Percentiles rank a stretch among this genome's conserved stretches.
Evolutionary conservation across 169 alveolate genomes (phyloP).

Genomic region (Nephromyces sp.): DNA sequence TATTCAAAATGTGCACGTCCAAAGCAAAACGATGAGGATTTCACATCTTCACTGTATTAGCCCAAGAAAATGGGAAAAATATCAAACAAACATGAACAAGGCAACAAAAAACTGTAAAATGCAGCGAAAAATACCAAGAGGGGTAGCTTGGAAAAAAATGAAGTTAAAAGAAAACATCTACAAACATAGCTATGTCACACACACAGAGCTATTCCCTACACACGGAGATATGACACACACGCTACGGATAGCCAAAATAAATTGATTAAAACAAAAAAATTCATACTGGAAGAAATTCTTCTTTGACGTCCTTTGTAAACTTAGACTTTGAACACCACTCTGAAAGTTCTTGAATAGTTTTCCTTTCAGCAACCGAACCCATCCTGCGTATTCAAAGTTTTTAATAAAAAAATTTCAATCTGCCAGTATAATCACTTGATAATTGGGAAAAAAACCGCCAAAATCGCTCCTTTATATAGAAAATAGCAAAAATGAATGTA

Average conservation of each 20-base stretch:
- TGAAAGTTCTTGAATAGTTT: not conserved
- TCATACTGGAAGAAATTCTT: not conserved
- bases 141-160: not conserved
- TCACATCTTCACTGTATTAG: no score
- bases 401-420: not conserved
- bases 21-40: no score
- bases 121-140: not conserved
- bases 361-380: not conserved
- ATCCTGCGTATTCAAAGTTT: not conserved
- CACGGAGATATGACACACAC: not conserved
- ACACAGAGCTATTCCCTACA: not conserved
- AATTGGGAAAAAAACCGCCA: not conserved
- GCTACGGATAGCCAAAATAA: not conserved
- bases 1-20: no score
- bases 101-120: no score
- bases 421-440: not conserved
- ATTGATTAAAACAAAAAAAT: not conserved
- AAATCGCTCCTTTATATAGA: not conserved
- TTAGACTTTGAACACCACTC: not conserved
- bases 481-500: no score
- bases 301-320: not conserved
- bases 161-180: not conserved
- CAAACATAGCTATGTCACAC: not conserved
- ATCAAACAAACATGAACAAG: no score
- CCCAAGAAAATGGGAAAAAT: no score